These are phyloP conservation scores for Tylopilus subfusipes DNA, from an alignment of 768 basidiomycete species.

Conservation along the genomic window DNA sequence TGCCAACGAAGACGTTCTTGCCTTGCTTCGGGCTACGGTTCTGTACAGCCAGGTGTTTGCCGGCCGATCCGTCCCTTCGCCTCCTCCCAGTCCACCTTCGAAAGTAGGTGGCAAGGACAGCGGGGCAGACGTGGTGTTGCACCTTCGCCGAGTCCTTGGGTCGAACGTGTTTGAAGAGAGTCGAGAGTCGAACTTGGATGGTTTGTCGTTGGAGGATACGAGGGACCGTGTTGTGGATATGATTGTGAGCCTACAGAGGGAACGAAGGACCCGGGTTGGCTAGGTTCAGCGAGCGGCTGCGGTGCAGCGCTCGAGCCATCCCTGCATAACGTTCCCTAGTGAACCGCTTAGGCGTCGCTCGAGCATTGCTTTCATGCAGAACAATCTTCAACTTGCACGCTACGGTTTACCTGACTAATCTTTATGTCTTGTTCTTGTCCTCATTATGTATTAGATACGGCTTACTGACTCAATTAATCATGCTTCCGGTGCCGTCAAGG, in stretches of 20 bases:
- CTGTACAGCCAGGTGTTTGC: constrained; percentile 62
- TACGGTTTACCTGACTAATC: neutral
- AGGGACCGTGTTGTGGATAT: constrained; percentile 74
- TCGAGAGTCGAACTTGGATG: constrained; percentile 13
- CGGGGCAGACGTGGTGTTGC: constrained; percentile 36
- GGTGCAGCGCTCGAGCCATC: too few relatives aligned
- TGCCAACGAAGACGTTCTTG: constrained; percentile 45
- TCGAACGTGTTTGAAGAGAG: constrained; percentile 43
- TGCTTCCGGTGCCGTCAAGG: neutral
- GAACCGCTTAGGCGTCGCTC: neutral
- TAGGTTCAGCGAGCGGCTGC: constrained; percentile 1
- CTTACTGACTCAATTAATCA: neutral
- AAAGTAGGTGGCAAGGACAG: neutral
- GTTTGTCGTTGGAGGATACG: constrained; percentile 63
- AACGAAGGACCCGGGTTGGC: constrained; percentile 20
- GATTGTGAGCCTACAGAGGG: constrained; percentile 42
- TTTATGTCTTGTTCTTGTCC: neutral
- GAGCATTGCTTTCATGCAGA: neutral
- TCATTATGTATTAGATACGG: constrained; percentile 14
- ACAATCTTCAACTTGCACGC: neutral
- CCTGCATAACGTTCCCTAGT: too few relatives aligned
- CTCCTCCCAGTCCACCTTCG: constrained; percentile 55
- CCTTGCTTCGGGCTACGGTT: constrained; percentile 56
- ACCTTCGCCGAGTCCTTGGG: constrained; percentile 56
- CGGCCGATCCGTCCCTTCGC: constrained; percentile 44